Conservation (phyloP, 2,329 filamentous ascomycete genomes). For the Diplodia scrobiculata region DNA sequence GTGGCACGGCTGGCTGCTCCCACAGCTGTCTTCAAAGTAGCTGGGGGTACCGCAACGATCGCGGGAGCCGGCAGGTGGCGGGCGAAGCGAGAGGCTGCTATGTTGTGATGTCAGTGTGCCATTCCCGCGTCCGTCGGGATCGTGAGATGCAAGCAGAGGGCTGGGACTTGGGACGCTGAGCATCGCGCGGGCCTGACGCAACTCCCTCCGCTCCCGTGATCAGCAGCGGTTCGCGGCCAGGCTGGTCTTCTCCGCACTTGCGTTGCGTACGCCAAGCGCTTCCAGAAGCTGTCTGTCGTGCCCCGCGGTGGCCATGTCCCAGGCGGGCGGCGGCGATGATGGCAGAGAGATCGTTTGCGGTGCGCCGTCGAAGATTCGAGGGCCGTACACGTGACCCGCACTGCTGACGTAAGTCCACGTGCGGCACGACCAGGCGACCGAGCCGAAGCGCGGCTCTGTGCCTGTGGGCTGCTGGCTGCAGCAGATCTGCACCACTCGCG, state of each 20-base stretch:
- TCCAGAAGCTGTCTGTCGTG: conserved; percentile 1
- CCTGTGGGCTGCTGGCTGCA: neutral
- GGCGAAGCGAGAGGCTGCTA: too few relatives aligned
- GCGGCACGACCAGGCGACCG: neutral
- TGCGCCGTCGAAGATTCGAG: conserved; percentile 16
- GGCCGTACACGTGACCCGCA: neutral
- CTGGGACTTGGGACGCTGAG: neutral
- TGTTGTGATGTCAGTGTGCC: conserved; percentile 8
- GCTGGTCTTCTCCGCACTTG: conserved; percentile 3
- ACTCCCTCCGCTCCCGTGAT: neutral
- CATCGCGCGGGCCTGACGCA: conserved; percentile 11
- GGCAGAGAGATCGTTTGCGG: neutral
- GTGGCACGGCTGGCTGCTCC: neutral
- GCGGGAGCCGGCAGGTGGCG: neutral
- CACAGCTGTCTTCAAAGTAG: neutral
- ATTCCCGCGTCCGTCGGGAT: neutral
- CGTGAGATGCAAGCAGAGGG: neutral
- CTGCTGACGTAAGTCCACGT: neutral
- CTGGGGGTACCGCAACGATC: neutral
- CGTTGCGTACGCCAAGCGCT: conserved; percentile 24
- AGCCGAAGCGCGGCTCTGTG: conserved; percentile 5
- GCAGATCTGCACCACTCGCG: neutral
- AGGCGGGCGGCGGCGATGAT: conserved; percentile 4
- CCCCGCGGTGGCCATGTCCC: conserved; percentile 3
- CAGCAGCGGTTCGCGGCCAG: neutral